Percentiles rank a stretch among this genome's conserved stretches.
phyloP scores from a whole-genome alignment of 106 monocot species.

The Acorus gramineus region DNA sequence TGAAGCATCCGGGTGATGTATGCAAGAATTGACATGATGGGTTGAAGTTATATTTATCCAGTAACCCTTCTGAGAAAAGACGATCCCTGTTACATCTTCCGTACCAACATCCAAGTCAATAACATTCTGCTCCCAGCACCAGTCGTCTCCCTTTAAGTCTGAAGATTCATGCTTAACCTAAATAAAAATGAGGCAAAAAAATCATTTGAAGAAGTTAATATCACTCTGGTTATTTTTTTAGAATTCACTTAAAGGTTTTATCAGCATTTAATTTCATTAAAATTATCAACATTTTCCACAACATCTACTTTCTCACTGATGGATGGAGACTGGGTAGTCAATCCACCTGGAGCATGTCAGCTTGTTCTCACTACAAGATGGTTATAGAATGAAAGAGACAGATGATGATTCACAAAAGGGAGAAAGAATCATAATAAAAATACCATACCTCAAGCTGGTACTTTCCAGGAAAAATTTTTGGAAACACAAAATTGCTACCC shows the following conservation, averaged over 20 bases:
- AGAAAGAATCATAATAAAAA: not conserved
- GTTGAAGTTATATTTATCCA: slow-evolving; percentile 68
- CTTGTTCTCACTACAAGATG: not conserved
- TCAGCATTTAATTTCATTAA: no score
- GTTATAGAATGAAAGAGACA: not conserved
- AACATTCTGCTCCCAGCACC: slow-evolving; percentile 73
- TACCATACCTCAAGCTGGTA: slow-evolving; percentile 63
- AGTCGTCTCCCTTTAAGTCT: slow-evolving; percentile 35
- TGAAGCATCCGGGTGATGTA: slow-evolving; percentile 56
- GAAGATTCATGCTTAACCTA: slow-evolving; percentile 51
- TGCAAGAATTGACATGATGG: slow-evolving; percentile 65
- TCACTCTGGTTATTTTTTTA: no score
- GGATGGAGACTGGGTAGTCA: no score
- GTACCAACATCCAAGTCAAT: slow-evolving; percentile 65
- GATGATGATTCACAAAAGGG: not conserved
- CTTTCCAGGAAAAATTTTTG: slow-evolving; percentile 85
- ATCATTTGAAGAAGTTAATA: not conserved
- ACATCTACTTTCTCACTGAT: no score
- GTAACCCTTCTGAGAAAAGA: slow-evolving; percentile 86
- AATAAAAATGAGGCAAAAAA: not conserved
- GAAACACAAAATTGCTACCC: slow-evolving; percentile 50
- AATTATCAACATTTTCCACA: no score
- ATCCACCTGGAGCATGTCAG: not conserved
- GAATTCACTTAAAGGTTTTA: no score
- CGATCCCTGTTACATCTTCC: slow-evolving; percentile 61